Evolutionary conservation across 306 rosid species (phyloP).

Genomic region (Prunus dulcis): DNA sequence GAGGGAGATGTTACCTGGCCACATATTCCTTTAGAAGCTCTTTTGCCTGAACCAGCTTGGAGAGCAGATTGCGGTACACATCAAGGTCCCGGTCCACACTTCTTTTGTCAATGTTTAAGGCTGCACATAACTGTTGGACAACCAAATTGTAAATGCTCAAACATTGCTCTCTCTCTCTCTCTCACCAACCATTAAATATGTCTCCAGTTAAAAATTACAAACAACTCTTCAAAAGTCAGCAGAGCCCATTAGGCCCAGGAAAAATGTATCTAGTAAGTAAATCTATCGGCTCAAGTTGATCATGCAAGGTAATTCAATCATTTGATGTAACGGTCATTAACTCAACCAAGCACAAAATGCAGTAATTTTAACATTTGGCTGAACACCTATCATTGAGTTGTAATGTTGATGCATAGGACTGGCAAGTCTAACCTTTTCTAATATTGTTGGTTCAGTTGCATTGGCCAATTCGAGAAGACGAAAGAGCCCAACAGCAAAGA

Average conservation of each 20-base stretch:
- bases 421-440: conserved; percentile 73
- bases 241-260: background rate
- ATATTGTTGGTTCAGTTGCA: conserved; percentile 80
- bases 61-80: conserved; percentile 89
- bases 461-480: conserved; percentile 94
- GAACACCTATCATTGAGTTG: background rate
- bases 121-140: conserved; percentile 69
- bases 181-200: no score
- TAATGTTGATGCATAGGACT: background rate
- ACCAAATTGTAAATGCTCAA: conserved; percentile 17
- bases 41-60: conserved; percentile 97
- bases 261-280: background rate
- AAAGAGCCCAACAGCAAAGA: conserved; percentile 94
- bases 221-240: background rate
- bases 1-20: conserved; percentile 57
- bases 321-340: background rate
- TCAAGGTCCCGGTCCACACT: conserved; percentile 97
- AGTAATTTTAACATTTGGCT: background rate
- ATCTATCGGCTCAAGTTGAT: background rate
- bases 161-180: background rate
- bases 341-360: background rate
- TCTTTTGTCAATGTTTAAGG: conserved; percentile 72
- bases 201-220: background rate
- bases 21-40: conserved; percentile 91
- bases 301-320: background rate